Evolutionary conservation across 768 basidiomycete species (phyloP).

Genomic region (Peribolospora kevripleyi): DNA sequence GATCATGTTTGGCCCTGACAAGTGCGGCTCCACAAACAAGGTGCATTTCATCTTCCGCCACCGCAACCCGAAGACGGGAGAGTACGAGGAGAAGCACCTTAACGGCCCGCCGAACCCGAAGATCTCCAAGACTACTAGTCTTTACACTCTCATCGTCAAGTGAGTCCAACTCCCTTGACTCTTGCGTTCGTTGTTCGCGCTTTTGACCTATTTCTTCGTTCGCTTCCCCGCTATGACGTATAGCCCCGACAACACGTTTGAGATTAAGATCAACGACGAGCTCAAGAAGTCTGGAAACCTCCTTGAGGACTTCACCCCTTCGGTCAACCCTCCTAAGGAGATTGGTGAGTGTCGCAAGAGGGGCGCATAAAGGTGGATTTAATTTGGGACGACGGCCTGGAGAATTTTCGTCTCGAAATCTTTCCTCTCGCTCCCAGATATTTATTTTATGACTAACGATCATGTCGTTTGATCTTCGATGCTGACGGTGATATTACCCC

Average conservation of each 20-base stretch:
- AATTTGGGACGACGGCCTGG: no score
- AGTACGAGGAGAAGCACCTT: slow-evolving; percentile 93
- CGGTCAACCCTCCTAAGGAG: slow-evolving; percentile 78
- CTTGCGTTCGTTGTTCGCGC: no score
- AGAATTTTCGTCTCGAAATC: no score
- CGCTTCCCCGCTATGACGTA: background rate
- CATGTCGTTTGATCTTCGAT: no score
- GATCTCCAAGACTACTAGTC: slow-evolving; percentile 71
- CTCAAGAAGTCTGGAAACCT: slow-evolving; percentile 53
- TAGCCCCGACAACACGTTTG: slow-evolving; percentile 82
- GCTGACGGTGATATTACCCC: no score
- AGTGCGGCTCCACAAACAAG: slow-evolving; percentile 30
- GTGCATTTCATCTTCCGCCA: slow-evolving; percentile 99
- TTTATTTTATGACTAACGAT: no score
- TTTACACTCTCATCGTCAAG: slow-evolving; percentile 86
- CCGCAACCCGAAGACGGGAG: slow-evolving; percentile 74
- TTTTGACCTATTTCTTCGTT: background rate
- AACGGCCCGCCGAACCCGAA: slow-evolving; percentile 51
- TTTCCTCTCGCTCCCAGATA: no score
- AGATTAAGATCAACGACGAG: slow-evolving; percentile 72
- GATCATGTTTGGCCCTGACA: slow-evolving; percentile 92
- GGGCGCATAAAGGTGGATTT: background rate
- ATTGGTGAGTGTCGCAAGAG: slow-evolving; percentile 26
- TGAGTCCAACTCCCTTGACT: slow-evolving; percentile 22
- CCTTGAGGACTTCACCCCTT: slow-evolving; percentile 74